Evolutionary conservation across 2,329 filamentous ascomycete genomes (phyloP), one percentile per base, ranked within the genome.

Genomic region (Helicocarpus griseus): DNA sequence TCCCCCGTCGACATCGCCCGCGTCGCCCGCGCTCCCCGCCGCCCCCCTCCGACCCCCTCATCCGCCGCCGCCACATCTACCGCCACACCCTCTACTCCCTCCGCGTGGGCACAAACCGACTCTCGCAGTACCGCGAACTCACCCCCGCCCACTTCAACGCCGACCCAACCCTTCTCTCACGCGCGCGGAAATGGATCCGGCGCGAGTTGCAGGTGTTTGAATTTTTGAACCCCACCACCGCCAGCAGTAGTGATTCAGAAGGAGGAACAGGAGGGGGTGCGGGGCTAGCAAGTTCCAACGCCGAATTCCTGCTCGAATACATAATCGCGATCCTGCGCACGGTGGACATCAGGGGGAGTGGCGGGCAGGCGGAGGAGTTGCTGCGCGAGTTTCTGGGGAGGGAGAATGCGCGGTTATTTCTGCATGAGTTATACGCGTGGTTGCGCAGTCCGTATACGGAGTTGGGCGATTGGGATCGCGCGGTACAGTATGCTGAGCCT

Each of bases 221-320:
- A 93, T 90, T 61, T 73, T 47, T 56, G 24, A 50, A 54, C 26
- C 49, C 49, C 47, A 51, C 19, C 38, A 31, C 56, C 28, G 57
- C 57, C 14, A 53, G 60, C 50, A 48, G 54, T 51, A 33, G 21
- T 19, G 8, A 1, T 5, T 60, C 60, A 56, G 57, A 63, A 51
- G 50, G 62, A 58, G 43, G 31, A 29, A 59, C 9, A 24, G 45
- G 54, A 24, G 53, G 51, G 17, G 2, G 24, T 38, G 63, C 46
- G 71, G 77, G 35, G 70, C 80, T 38, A 77, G 77, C 4, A 83
- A 77, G 77, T 4, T 83, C 80, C 57, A 91, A 90, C 61, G 80
- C 85, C 6, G 89, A 95, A 62, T 95, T 90, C 56, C 68, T 96
- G 9, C 77, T 96, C 8, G 87, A 94, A 61, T 95, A 94, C 65